Evolutionary conservation across 352 stramenopile species (phyloP).

Genomic region (Phytophthora aleatoria): DNA sequence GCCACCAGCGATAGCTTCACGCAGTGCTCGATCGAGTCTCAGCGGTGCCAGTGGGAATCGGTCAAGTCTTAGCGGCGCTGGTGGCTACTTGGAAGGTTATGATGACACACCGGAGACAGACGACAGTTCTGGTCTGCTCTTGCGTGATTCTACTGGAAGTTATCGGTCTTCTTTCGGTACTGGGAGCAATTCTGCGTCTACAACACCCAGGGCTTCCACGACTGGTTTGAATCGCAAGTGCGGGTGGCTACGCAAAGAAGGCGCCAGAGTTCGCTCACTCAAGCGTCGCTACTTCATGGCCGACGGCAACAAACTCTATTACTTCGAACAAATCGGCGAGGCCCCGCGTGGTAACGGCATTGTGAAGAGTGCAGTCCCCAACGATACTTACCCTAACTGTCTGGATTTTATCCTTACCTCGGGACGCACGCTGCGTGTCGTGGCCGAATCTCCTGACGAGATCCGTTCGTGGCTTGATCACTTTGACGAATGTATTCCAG

Average conservation of each 20-base stretch:
- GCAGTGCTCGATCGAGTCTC: slow-evolving; percentile 16
- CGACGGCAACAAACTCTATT: slow-evolving; percentile 56
- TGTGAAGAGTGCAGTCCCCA: slow-evolving; percentile 52
- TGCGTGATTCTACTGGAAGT: slow-evolving; percentile 19
- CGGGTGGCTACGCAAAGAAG: slow-evolving; percentile 86
- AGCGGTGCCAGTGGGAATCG: slow-evolving; percentile 7
- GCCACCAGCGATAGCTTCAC: slow-evolving; percentile 16
- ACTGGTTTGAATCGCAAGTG: slow-evolving; percentile 43
- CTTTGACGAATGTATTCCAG: slow-evolving; percentile 38
- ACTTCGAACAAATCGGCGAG: slow-evolving; percentile 67
- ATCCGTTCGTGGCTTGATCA: slow-evolving; percentile 65
- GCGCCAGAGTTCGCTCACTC: slow-evolving; percentile 66
- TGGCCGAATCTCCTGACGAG: slow-evolving; percentile 65
- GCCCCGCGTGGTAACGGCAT: slow-evolving; percentile 58
- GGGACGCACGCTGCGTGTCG: slow-evolving; percentile 66
- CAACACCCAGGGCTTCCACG: slow-evolving; percentile 17
- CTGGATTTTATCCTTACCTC: slow-evolving; percentile 67
- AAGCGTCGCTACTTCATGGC: slow-evolving; percentile 83
- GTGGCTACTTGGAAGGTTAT: slow-evolving; percentile 33
- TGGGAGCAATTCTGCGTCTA: slow-evolving; percentile 18
- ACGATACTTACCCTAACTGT: slow-evolving; percentile 60
- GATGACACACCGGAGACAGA: slow-evolving; percentile 20
- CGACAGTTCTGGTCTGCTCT: slow-evolving; percentile 15
- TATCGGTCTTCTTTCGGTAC: slow-evolving; percentile 15
- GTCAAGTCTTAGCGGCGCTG: slow-evolving; percentile 27